Percentiles rank a stretch among this genome's conserved stretches.
Conservation (phyloP, 176 grass and related monocot genomes). For the Olyra latifolia region DNA sequence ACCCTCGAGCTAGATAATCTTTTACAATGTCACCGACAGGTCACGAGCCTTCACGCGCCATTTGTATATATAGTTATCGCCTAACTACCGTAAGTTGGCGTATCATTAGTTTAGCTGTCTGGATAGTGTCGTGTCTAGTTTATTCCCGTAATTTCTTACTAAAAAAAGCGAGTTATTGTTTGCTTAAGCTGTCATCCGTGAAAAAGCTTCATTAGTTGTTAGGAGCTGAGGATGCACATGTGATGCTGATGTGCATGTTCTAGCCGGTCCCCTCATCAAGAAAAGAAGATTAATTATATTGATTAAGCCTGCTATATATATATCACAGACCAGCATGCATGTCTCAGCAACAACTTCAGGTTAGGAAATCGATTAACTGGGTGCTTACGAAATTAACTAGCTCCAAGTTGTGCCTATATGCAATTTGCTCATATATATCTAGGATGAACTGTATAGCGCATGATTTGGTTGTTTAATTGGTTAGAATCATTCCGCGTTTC, state of each 20-base stretch:
- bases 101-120: slow-evolving; percentile 12
- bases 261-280: background rate
- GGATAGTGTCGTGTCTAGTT: background rate
- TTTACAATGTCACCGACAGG: slow-evolving; percentile 20
- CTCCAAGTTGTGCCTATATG: background rate
- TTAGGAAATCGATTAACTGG: background rate
- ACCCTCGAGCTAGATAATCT: background rate
- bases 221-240: background rate
- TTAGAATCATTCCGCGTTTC: background rate
- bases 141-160: slow-evolving; percentile 3
- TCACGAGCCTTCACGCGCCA: slow-evolving; percentile 3
- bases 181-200: slow-evolving; percentile 9
- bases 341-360: background rate
- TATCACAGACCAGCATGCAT: background rate
- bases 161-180: background rate
- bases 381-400: background rate
- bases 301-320: background rate
- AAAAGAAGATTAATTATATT: background rate
- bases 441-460: background rate
- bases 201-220: background rate
- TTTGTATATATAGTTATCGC: background rate
- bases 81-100: slow-evolving; percentile 20
- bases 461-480: background rate
- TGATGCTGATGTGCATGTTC: background rate
- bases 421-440: background rate